Base-by-base conservation (phyloP, 768 basidiomycete genomes). In the Termitomyces heimii region DNA sequence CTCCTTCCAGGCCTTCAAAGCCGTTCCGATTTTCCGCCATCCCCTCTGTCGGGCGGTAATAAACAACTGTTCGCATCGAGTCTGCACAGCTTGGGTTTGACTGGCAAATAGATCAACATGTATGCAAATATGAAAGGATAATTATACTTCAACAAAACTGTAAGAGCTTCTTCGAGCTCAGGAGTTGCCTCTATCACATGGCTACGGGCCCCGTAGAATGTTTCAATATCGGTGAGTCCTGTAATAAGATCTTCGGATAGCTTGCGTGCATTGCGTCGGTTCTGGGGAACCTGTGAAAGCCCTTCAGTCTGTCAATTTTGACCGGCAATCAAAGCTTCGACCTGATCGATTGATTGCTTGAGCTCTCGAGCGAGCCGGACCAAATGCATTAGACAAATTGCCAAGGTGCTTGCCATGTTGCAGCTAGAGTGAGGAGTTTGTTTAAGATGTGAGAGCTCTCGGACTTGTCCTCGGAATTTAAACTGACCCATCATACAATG, bases 321-420 rank as follows among this genome's bases (percentile, higher is more conserved):
- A 9, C 14, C 14, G 7, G 13, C 20, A 7, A 26, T 39, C 20
- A 37, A 22, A n/a, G 22, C 12, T 34, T 31, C 7, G 32, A 60
- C 59, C 51, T 56, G 56, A 37, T 60, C 55, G 13, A 60, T n/a
- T 16, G 55, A 51, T 18, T 26, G 50, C 43, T 60, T 56, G 46
- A 57, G 54, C 46, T 60, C 59, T 37, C 43, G 55, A 4, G 55
- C 59, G 26, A 60, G 31, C 10, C 29, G 35, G 13, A 60, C 35
- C 4, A 60, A 45, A 49, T 56, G 39, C 34, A n/a, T 56, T 18
- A 60, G 24, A 20, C 28, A 53, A 28, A 28, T 54, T 20, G 32
- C 44, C 12, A 60, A 24, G 18, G 39, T 48, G 26, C 50, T 39
- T 34, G 52, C 49, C 58, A 59, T 59, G 20, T 10, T 53, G 8